Conservation (phyloP, 805 yeast species). For the Naumovozyma castellii region DNA sequence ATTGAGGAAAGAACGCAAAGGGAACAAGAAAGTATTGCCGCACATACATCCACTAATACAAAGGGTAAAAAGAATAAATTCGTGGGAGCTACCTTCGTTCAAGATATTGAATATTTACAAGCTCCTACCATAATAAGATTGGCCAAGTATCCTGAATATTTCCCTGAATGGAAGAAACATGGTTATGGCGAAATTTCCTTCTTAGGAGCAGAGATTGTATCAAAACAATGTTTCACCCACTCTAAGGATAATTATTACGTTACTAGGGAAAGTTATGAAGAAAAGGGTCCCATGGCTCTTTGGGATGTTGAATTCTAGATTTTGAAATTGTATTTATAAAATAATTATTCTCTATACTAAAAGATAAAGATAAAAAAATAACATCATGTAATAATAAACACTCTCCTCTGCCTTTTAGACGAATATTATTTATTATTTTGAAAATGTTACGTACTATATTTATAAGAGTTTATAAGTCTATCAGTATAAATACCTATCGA, state of each 20-base stretch:
- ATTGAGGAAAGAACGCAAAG: conserved; percentile 20
- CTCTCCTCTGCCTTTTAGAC: background rate
- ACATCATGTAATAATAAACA: background rate
- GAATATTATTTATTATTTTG: background rate
- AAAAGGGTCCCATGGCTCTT: conserved; percentile 70
- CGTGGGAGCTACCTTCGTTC: conserved; percentile 20
- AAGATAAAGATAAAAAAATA: no score
- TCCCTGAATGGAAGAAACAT: conserved; percentile 83
- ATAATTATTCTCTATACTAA: no score
- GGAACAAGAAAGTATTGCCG: conserved; percentile 23
- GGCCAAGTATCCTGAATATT: conserved; percentile 77
- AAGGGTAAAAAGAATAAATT: conserved; percentile 22
- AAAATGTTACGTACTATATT: background rate
- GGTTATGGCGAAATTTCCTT: conserved; percentile 73
- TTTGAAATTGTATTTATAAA: background rate
- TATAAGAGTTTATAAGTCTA: background rate
- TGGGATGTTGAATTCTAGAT: conserved; percentile 50
- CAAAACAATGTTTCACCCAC: conserved; percentile 73
- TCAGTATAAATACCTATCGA: background rate
- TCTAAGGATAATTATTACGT: conserved; percentile 57
- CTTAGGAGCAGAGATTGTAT: conserved; percentile 78
- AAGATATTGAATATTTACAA: conserved; percentile 39
- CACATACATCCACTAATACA: conserved; percentile 8
- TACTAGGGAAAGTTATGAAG: conserved; percentile 61
- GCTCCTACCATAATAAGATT: conserved; percentile 68